Base-by-base conservation (phyloP, 495 filamentous ascomycete species). In the Daldinia loculata region DNA sequence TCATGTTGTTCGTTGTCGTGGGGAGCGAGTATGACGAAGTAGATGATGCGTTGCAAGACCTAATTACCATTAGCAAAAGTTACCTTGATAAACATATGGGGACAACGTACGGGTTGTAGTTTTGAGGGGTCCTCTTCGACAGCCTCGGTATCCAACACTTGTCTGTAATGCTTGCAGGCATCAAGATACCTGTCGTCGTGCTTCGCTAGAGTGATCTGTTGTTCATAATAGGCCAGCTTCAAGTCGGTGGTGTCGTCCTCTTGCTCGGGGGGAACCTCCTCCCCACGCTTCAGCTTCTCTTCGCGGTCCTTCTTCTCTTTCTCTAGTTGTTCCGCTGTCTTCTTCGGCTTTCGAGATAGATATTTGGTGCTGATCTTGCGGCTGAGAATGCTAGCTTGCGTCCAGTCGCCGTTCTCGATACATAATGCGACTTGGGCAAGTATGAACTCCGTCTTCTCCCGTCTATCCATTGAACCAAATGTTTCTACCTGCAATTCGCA, bases 1-100 rank as follows among this genome's bases (percentile, higher is more conserved):
- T 99, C 95, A 74, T 93, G 95, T 81, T 99, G 95, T 77, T 99
- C 95, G 81, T 99, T 99, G 84, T 98, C 95, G 82, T 98, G 93
- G 11, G 96, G 94, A 8, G 95, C 91, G 63, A 99, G 92, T 68
- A 98, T 94, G 77, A 98, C 89, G 82, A 96, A 99, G 84, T 95
- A 98, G 81, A 98, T 92, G 74, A 98, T 93, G 70, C 95, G 88
- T 82, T 96, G 92, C 52, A 98, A 88, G 32, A 92, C 88, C 94
- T 92, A 61, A n/a, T 58, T 64, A 62, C 11, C 55, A 69, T 83
- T 75, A 86, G 77, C 17, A 69, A 62, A 66, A n/a, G 50, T 19
- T 27, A 22, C 15, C 15, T 11, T 14, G 2, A 50, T 36, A 29
- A 8, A 32, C 12, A 7, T 27, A 19, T 17, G 26, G 5, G 17